phyloP scores from a whole-genome alignment of 352 stramenopile genomes.

The Phytopythium kandeliae region DNA sequence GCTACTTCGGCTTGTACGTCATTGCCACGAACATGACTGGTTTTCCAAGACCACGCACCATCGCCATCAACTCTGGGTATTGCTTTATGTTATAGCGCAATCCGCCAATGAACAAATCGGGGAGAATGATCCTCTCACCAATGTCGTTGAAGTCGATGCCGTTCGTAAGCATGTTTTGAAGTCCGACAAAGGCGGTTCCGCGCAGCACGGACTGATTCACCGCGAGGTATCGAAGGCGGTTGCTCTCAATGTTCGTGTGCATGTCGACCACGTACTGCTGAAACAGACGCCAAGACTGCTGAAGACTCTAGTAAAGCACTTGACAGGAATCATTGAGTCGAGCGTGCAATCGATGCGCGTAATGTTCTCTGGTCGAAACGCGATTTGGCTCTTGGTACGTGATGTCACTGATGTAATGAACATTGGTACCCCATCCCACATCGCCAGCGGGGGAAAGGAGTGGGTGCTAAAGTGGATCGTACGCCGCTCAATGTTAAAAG shows the following conservation, averaged over 20 bases:
- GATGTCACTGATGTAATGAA: not conserved
- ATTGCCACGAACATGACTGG: constrained; percentile 47
- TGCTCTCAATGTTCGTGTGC: constrained; percentile 8
- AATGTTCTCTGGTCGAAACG: constrained; percentile 6
- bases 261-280: constrained; percentile 14
- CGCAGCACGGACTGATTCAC: not conserved
- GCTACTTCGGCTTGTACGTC: constrained; percentile 38
- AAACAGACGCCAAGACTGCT: constrained; percentile 5
- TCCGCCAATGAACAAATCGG: not conserved
- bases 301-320: not conserved
- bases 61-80: constrained; percentile 32
- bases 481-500: not conserved
- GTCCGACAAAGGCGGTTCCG: not conserved
- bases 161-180: not conserved
- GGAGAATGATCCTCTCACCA: not conserved
- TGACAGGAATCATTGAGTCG: not conserved
- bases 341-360: constrained; percentile 7
- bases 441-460: constrained; percentile 6
- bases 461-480: constrained; percentile 8
- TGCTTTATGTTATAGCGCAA: constrained; percentile 16
- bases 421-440: constrained; percentile 5
- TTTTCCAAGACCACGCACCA: constrained; percentile 26
- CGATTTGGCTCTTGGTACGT: not conserved
- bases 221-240: constrained; percentile 7
- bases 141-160: not conserved